These are phyloP conservation scores for Centella asiatica DNA, from an alignment of 129 eudicot species.

Conservation along the genomic window DNA sequence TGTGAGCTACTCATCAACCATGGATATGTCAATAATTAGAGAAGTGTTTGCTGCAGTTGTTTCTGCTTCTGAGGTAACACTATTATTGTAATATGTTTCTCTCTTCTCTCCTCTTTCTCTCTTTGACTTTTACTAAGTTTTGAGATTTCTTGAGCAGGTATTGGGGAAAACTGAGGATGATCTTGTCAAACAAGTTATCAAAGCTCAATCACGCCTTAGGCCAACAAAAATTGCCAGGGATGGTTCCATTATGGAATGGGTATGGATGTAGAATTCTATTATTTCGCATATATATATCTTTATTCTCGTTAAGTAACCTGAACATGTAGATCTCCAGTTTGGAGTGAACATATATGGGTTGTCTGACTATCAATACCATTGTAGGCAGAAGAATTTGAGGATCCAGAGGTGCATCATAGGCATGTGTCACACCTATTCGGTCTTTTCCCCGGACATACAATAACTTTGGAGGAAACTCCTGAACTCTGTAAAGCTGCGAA, in stretches of 20 bases:
- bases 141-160: conserved; percentile 25
- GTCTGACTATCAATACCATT: neutral
- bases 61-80: conserved; percentile 68
- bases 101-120: neutral
- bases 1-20: conserved; percentile 88
- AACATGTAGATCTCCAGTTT: neutral
- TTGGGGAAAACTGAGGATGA: conserved; percentile 54
- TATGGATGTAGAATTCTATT: conserved; percentile 8
- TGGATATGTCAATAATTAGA: conserved; percentile 77
- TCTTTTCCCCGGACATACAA: conserved; percentile 73
- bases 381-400: conserved; percentile 71
- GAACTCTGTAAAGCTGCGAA: conserved; percentile 81
- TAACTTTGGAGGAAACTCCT: conserved; percentile 59
- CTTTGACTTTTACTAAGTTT: neutral
- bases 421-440: conserved; percentile 86
- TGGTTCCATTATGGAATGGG: conserved; percentile 95
- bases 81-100: neutral
- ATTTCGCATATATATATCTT: neutral
- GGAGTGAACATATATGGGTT: neutral
- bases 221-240: conserved; percentile 64
- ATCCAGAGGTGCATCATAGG: conserved; percentile 83
- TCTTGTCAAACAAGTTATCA: conserved; percentile 47
- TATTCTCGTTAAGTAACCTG: neutral
- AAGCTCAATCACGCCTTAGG: conserved; percentile 65
- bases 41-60: conserved; percentile 64